These are phyloP conservation scores for Kitagawia praeruptora DNA, from an alignment of 129 eudicot genomes.

Conservation along the genomic window DNA sequence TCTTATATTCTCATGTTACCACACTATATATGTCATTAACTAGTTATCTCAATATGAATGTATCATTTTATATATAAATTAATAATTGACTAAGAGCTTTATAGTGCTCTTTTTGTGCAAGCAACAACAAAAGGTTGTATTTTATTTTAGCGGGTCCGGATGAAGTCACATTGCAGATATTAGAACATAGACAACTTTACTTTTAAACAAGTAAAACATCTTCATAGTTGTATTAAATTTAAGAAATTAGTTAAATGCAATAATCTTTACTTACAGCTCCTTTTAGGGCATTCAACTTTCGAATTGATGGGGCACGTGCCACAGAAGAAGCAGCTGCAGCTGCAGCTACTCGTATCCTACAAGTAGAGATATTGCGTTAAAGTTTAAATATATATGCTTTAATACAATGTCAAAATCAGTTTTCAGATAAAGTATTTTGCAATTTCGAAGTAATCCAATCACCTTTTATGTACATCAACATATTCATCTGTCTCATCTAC, in stretches of 20 bases:
- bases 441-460: not conserved
- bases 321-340: slow-evolving; percentile 93
- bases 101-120: not conserved
- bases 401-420: not conserved
- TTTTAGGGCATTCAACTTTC: slow-evolving; percentile 52
- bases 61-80: not conserved
- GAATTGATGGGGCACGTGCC: slow-evolving; percentile 91
- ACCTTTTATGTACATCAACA: slow-evolving; percentile 98
- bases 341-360: slow-evolving; percentile 93
- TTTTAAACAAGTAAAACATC: not conserved
- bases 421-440: not conserved
- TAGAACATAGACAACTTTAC: not conserved
- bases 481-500: slow-evolving; percentile 96
- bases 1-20: not conserved
- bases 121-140: not conserved
- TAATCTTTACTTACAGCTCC: slow-evolving; percentile 46
- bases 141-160: not conserved
- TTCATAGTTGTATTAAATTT: not conserved
- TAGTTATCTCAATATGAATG: not conserved
- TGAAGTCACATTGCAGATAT: not conserved
- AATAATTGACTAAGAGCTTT: not conserved
- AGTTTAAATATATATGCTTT: not conserved
- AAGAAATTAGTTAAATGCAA: not conserved
- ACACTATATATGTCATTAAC: not conserved
- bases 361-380: slow-evolving; percentile 3